These are phyloP conservation scores for Candolleomyces aberdarensis DNA, from an alignment of 768 basidiomycete genomes.

Conservation along the genomic window DNA sequence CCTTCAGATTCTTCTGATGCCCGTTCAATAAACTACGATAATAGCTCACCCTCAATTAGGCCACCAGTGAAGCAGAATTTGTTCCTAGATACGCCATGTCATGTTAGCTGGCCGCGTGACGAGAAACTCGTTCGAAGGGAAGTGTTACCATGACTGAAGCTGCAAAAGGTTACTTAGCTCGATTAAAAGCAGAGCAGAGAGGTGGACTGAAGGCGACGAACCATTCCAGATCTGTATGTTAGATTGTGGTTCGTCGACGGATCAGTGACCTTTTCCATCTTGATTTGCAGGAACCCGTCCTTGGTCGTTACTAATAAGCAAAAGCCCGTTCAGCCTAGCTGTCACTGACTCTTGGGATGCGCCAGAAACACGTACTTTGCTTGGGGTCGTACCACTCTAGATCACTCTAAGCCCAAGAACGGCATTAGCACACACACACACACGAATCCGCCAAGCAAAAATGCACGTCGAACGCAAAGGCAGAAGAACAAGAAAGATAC, in stretches of 20 bases:
- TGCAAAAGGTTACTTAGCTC: not conserved
- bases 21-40: not conserved
- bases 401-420: slow-evolving; percentile 44
- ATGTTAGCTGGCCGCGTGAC: not conserved
- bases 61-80: slow-evolving; percentile 74
- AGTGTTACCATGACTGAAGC: slow-evolving; percentile 29
- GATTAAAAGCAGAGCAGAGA: too few relatives aligned
- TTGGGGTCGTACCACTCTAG: slow-evolving; percentile 69
- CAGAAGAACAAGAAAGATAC: slow-evolving; percentile 18
- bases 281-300: slow-evolving; percentile 66
- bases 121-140: not conserved
- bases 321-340: too few relatives aligned
- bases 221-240: slow-evolving; percentile 48
- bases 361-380: slow-evolving; percentile 15
- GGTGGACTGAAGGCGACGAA: slow-evolving; percentile 23
- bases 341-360: not conserved
- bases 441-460: too few relatives aligned
- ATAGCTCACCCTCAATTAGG: slow-evolving; percentile 39
- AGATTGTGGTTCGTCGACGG: slow-evolving; percentile 52
- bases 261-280: slow-evolving; percentile 45
- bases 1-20: not conserved
- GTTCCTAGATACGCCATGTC: slow-evolving; percentile 19
- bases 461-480: too few relatives aligned
- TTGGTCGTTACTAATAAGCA: slow-evolving; percentile 46
- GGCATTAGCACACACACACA: too few relatives aligned